A percentile compares a stretch with the other conserved stretches of the same genome.
Conservation (phyloP, 495 filamentous ascomycete species). For the Hyphodiscus hymeniophilus region DNA sequence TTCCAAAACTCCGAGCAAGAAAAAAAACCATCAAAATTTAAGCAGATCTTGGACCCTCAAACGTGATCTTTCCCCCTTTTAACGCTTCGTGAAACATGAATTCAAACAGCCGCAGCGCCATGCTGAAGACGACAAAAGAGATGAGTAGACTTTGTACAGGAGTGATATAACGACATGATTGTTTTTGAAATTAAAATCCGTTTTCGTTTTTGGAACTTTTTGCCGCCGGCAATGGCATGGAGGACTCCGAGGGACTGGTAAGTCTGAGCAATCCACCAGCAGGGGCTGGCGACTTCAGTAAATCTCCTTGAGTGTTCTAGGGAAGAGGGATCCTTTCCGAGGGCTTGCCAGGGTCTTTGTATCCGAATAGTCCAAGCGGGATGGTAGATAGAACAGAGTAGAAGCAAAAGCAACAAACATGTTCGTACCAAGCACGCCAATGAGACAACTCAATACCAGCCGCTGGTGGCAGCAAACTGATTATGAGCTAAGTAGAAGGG, state of each 20-base stretch:
- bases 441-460: background rate
- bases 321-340: background rate
- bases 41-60: background rate
- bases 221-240: background rate
- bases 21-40: background rate
- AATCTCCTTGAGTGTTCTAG: background rate
- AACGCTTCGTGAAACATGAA: background rate
- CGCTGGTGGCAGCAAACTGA: background rate
- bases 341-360: background rate
- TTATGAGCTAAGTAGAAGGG: background rate
- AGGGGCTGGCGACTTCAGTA: background rate
- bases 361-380: background rate
- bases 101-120: background rate
- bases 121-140: background rate
- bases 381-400: background rate
- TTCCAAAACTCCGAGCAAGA: background rate
- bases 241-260: background rate
- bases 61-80: background rate
- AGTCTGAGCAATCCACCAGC: background rate
- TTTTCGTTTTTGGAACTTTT: conserved; percentile 1
- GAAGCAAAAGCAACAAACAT: background rate
- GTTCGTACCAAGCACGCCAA: background rate
- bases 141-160: background rate
- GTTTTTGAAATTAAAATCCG: background rate
- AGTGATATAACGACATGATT: background rate